phyloP scores from a whole-genome alignment of 2,329 filamentous ascomycete species.

The Talaromyces sp. region DNA sequence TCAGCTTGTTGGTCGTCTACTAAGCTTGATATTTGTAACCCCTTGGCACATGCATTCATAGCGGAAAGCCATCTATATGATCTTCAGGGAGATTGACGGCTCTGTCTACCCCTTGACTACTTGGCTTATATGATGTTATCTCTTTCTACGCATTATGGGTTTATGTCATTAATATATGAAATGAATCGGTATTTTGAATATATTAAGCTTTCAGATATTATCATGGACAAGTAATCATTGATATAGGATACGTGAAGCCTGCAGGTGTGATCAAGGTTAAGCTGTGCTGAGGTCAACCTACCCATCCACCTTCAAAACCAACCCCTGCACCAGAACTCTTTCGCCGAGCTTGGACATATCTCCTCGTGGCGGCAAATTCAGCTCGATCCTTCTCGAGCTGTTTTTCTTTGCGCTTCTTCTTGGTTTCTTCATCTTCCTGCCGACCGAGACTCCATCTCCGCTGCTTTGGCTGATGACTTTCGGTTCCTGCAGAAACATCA shows the following conservation, averaged over 20 bases:
- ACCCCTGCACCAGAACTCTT: conserved; percentile 6
- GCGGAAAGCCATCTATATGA: no score
- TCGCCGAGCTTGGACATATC: conserved; percentile 1
- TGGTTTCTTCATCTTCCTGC: conserved; percentile 1
- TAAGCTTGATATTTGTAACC: background rate
- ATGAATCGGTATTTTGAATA: no score
- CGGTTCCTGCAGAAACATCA: background rate
- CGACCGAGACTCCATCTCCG: conserved; percentile 5
- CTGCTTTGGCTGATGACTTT: background rate
- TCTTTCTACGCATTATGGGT: no score
- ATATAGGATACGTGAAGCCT: no score
- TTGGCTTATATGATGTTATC: no score
- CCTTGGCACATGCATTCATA: background rate
- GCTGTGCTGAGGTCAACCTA: background rate
- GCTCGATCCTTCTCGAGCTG: conserved; percentile 7
- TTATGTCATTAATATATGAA: no score
- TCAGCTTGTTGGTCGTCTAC: background rate
- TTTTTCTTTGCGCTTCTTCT: background rate
- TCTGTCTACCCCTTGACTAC: no score
- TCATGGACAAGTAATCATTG: no score
- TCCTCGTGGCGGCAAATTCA: conserved; percentile 7
- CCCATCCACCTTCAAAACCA: conserved; percentile 9
- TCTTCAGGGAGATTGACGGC: no score
- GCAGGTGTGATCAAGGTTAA: no score
- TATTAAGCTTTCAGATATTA: no score